These are phyloP conservation scores for Nannochloropsis granulata DNA, from an alignment of 108 stramenopile species.

Conservation along the genomic window DNA sequence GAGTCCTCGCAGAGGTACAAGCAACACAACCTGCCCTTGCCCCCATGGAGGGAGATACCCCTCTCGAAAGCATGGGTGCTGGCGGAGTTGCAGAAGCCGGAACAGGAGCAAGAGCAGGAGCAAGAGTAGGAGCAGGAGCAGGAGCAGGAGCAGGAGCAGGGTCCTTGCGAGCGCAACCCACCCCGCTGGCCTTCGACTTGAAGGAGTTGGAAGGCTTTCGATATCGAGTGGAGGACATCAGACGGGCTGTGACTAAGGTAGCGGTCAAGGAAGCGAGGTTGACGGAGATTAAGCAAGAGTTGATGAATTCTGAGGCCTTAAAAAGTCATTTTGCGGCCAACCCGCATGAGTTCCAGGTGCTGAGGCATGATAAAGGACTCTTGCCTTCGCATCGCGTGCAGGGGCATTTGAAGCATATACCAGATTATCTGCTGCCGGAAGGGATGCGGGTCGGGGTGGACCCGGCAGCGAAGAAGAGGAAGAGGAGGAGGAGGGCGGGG, in stretches of 20 bases:
- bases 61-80: background rate
- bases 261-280: constrained; percentile 75
- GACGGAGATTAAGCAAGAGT: constrained; percentile 76
- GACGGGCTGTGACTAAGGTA: constrained; percentile 63
- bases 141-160: background rate
- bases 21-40: background rate
- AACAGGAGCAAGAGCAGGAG: no score
- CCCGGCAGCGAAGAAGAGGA: constrained; percentile 46
- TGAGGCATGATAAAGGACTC: constrained; percentile 37
- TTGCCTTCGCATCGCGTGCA: constrained; percentile 33
- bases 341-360: constrained; percentile 52
- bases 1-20: constrained; percentile 43
- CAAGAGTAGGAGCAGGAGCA: background rate
- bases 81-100: background rate
- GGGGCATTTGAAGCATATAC: constrained; percentile 55
- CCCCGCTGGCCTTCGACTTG: constrained; percentile 81
- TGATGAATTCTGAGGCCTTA: constrained; percentile 78
- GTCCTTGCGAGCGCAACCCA: constrained; percentile 51
- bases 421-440: constrained; percentile 77
- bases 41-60: background rate
- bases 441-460: constrained; percentile 71
- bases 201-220: constrained; percentile 87
- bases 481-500: constrained; percentile 44
- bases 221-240: constrained; percentile 88
- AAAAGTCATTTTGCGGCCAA: constrained; percentile 85